Evolutionary conservation across 228 moss, liverwort and hornwort genomes (phyloP), one percentile per base, ranked within the genome.

Genomic region (Sphagnum magellanicum): DNA sequence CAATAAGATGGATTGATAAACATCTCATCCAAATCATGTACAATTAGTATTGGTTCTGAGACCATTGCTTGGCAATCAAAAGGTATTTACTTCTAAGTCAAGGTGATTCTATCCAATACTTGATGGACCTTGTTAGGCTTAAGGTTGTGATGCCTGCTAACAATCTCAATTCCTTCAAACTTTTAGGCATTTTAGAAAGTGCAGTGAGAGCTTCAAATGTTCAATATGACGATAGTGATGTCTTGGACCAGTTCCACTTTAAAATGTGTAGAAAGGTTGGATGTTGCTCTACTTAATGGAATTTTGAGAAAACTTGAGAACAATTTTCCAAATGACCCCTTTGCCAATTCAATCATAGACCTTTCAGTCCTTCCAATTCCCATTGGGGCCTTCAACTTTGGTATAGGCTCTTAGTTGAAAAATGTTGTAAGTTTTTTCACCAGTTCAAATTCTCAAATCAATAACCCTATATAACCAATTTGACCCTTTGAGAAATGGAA

Each of bases 1-100:
- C 98, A 69, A 92, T 92, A 12, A 79, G 89, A 8, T 87, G 90
- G 69, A 98, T 98, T 66, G 98, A 98, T 77, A 83, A 84, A 58
- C 98, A 98, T 70, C 90, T 98, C 14, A 93, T 98, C 62, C 90
- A 98, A 79, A 98, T 98, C n/a, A 87, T 98, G 72, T 91, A 91
- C 70, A 90, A 98, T 79, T 81, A 93, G 73, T 98, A 98, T 87
- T 91, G 91, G 77, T 98, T 98, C 61, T 87, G 93, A 71, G 98
- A 98, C 52, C 93, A 98, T 62, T 98, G 98, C 73, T 81, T 98
- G 61, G 98, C 98, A 63, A 93, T 98, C 64, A 98, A 98, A 79
- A 90, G 98, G 72, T 98, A 98, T 76, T 81, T 98, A 65, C 86
- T 98, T 61, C 68, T 98, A 51, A 93, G 98, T 49, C 98, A 98